Evolutionary conservation across 495 filamentous ascomycete species (phyloP), one percentile per base, ranked within the genome.

Genomic region (Aspergillus funiculosus): DNA sequence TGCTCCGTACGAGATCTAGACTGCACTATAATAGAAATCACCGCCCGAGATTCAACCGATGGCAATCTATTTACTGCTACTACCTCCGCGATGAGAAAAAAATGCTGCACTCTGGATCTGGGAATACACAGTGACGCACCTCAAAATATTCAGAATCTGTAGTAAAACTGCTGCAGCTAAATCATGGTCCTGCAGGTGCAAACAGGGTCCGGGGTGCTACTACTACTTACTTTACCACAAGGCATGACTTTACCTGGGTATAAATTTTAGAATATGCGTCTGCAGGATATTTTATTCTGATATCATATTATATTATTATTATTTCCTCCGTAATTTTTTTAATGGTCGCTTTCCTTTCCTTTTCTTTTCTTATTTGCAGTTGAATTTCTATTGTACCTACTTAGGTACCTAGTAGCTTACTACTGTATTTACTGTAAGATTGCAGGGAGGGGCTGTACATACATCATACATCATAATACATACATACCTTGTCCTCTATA

Each of bases 151-250:
- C 39, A 21, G 17, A 51, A 44, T 31, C 19, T 11, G 34, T 28
- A 19, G 29, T 19, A 38, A 19, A 42, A 29, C 35, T 37, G 26
- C 45, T 49, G 46, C 49, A 37, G 35, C 53, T 52, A 46, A 34
- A 42, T 45, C 27, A 38, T 45, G 43, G 43, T 30, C 14, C 48
- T 51, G 48, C 43, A 46, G 48, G 46, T 51, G 41, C 43, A 37
- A 38, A 50, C 51, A 56, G 49, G 53, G 53, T 56, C 53, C 36
- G 38, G 53, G 53, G 49, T 43, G 31, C 22, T 42, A n/a, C n/a
- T 39, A 24, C 41, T 31, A 30, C 14, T 27, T 28, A 21, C 22
- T 34, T n/a, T n/a, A n/a, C n/a, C n/a, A n/a, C 27, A 24, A 34
- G 40, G 9, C 26, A 43, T 28, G n/a, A n/a, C n/a, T n/a, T n/a